Conservation (phyloP, 2,329 filamentous ascomycete species). For the Lachnellula occidentalis region DNA sequence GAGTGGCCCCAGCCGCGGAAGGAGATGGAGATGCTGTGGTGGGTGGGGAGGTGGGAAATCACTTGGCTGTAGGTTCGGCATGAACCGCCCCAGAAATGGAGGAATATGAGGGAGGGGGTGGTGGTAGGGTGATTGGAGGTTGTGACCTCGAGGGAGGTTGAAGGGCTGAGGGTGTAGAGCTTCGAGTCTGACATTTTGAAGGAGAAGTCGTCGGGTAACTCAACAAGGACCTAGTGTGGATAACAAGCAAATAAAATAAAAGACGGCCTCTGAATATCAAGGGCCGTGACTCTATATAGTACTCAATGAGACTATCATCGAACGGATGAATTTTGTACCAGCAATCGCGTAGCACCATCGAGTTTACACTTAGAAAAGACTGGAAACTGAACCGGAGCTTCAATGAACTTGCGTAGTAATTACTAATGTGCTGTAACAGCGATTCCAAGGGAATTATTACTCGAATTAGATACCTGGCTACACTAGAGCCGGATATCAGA, state of each 20-base stretch:
- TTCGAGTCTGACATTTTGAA: not conserved
- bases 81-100: constrained; percentile 37
- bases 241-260: too few species aligned
- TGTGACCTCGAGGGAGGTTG: constrained; percentile 6
- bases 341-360: too few species aligned
- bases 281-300: too few species aligned
- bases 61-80: constrained; percentile 29
- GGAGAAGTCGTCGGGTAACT: not conserved
- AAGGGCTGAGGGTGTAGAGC: not conserved
- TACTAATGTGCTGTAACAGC: too few species aligned
- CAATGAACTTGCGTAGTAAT: too few species aligned
- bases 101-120: constrained; percentile 25
- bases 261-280: too few species aligned
- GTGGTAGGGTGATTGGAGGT: not conserved
- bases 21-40: constrained; percentile 28
- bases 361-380: too few species aligned
- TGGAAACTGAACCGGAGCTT: not conserved
- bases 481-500: not conserved
- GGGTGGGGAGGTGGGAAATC: constrained; percentile 9
- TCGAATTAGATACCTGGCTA: too few species aligned
- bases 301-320: too few species aligned
- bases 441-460: not conserved
- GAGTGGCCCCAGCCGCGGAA: constrained; percentile 36
- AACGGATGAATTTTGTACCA: too few species aligned
- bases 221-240: not conserved